phyloP scores from a whole-genome alignment of 345 rosid genomes.

The Erodium maritimum region DNA sequence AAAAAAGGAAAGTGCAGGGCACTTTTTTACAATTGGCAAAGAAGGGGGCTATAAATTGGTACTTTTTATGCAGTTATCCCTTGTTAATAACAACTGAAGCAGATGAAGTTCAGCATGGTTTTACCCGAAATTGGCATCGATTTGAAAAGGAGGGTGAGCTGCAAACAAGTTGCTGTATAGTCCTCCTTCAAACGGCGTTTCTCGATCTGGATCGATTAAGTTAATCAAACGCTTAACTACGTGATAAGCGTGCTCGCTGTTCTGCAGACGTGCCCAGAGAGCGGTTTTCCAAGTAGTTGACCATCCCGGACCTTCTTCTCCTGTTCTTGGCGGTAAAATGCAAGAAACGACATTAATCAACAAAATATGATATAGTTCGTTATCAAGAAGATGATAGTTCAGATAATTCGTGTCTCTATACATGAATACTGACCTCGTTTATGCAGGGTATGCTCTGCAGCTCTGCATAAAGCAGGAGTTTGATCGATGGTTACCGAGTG shows the following conservation, averaged over 20 bases:
- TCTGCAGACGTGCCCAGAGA: conserved; percentile 75
- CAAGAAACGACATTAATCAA: no score
- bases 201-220: conserved; percentile 69
- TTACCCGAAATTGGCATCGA: conserved; percentile 97
- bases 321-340: conserved; percentile 20
- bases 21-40: no score
- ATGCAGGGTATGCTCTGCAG: conserved; percentile 53
- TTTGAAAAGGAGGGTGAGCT: conserved; percentile 95
- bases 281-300: conserved; percentile 83
- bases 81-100: no score
- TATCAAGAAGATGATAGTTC: neutral
- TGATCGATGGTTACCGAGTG: conserved; percentile 58
- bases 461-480: conserved; percentile 64
- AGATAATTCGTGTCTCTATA: neutral
- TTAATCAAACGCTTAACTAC: conserved; percentile 62
- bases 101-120: conserved; percentile 2
- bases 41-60: no score
- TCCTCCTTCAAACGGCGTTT: conserved; percentile 58
- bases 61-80: no score
- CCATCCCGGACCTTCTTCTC: conserved; percentile 98
- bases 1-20: no score
- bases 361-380: neutral
- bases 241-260: conserved; percentile 56
- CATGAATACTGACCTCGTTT: conserved; percentile 48
- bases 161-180: conserved; percentile 80